A percentile compares a stretch with the other conserved stretches of the same genome.
Conservation (phyloP, 257 asterid species). For the Catharanthus roseus region DNA sequence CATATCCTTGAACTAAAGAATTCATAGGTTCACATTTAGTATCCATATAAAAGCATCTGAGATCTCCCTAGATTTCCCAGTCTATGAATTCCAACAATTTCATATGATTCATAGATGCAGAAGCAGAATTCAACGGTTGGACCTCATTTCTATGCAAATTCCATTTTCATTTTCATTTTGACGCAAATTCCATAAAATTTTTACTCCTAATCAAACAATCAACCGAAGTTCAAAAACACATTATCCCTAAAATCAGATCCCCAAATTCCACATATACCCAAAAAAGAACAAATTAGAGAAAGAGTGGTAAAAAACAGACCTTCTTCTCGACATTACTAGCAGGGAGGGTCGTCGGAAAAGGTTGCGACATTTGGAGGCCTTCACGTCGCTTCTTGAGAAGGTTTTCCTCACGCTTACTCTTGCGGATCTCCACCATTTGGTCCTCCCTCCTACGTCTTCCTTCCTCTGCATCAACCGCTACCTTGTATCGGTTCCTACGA, state of each 20-base stretch:
- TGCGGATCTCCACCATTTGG: conserved; percentile 95
- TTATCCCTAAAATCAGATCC: neutral
- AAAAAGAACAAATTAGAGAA: neutral
- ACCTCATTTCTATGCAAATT: neutral
- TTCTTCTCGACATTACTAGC: conserved; percentile 60
- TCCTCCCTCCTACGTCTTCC: conserved; percentile 94
- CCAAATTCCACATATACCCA: neutral
- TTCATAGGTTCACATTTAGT: neutral
- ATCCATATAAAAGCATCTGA: no score
- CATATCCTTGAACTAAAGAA: neutral
- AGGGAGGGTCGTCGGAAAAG: conserved; percentile 41
- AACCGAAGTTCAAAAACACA: neutral
- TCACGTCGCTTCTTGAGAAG: conserved; percentile 88
- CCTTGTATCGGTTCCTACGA: conserved; percentile 90
- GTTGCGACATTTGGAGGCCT: conserved; percentile 55
- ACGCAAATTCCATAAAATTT: neutral
- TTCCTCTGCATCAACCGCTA: conserved; percentile 92
- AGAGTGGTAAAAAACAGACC: conserved; percentile 20
- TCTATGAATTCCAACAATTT: no score
- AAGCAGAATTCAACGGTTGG: neutral
- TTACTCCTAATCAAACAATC: neutral
- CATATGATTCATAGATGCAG: neutral
- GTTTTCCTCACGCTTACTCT: conserved; percentile 84
- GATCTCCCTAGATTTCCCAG: neutral
- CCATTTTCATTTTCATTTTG: neutral